A percentile compares a stretch with the other conserved stretches of the same genome.
Evolutionary conservation across 2,329 filamentous ascomycete genomes (phyloP).

Genomic region (Pestalotiopsis sp.): DNA sequence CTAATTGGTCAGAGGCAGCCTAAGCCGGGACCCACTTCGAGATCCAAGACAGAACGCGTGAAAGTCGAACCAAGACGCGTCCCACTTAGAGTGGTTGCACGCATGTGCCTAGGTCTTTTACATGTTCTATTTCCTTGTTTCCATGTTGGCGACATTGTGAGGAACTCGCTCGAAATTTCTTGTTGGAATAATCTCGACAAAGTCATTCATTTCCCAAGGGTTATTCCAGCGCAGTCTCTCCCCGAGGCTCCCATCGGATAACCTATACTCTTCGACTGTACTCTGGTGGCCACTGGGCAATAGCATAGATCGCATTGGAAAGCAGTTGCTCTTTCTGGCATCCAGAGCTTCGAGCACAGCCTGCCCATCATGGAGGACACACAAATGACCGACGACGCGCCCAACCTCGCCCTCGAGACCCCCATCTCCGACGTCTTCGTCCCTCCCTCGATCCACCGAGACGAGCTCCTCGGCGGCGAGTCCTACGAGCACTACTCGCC

Average conservation of each 20-base stretch:
- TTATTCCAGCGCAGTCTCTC: not conserved
- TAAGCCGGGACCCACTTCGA: not conserved
- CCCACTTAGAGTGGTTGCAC: constrained; percentile 3
- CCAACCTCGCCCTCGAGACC: constrained; percentile 33
- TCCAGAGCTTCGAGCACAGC: not conserved
- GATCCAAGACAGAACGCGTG: not conserved
- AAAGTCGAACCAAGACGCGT: not conserved
- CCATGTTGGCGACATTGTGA: not conserved
- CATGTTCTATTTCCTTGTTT: not conserved
- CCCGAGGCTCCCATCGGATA: not conserved
- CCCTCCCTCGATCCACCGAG: constrained; percentile 66
- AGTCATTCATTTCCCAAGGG: not conserved
- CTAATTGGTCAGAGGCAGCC: not conserved
- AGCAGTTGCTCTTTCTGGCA: too few species aligned
- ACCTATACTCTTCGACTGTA: too few species aligned
- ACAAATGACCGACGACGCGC: constrained; percentile 32
- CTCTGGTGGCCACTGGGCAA: too few species aligned
- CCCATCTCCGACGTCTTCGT: constrained; percentile 49
- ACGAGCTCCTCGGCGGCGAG: constrained; percentile 59
- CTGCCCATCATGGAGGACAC: constrained; percentile 38
- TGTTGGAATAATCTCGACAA: not conserved
- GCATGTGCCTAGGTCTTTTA: not conserved
- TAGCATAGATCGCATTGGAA: too few species aligned
- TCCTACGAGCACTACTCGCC: constrained; percentile 74
- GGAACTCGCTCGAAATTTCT: not conserved